These are phyloP conservation scores for Euclidium syriacum DNA, from an alignment of 345 rosid species.

Conservation along the genomic window DNA sequence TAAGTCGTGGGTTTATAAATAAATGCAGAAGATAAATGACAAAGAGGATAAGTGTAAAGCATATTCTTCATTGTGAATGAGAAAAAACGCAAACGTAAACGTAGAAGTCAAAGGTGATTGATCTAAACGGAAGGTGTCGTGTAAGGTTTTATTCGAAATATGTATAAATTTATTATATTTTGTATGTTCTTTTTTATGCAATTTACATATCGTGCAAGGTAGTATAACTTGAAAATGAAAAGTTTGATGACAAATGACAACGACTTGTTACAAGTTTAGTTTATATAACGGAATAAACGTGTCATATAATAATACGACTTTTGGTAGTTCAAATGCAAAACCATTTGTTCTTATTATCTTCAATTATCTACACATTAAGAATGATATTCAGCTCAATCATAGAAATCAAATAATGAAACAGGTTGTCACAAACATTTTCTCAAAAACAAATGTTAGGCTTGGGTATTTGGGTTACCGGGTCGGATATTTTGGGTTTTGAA, in stretches of 20 bases:
- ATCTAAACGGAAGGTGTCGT: slow-evolving; percentile 17
- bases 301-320: not conserved
- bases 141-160: slow-evolving; percentile 17
- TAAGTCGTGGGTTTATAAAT: slow-evolving; percentile 14
- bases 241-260: slow-evolving; percentile 2
- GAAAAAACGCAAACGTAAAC: slow-evolving; percentile 22
- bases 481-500: too few species aligned
- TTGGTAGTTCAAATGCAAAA: not conserved
- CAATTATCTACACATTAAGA: not conserved
- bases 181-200: not conserved
- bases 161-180: slow-evolving; percentile 10
- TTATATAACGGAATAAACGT: slow-evolving; percentile 1
- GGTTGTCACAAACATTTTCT: not conserved
- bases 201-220: slow-evolving; percentile 27
- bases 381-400: not conserved
- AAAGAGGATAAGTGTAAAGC: slow-evolving; percentile 26
- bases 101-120: slow-evolving; percentile 27
- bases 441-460: not conserved
- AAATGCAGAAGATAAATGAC: not conserved
- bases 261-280: slow-evolving; percentile 6
- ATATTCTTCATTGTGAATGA: slow-evolving; percentile 16
- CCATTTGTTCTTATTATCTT: not conserved
- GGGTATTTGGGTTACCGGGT: too few species aligned
- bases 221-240: not conserved
- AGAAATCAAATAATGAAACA: not conserved